phyloP scores from a whole-genome alignment of 768 basidiomycete genomes.

The Trametes cinnabarina region DNA sequence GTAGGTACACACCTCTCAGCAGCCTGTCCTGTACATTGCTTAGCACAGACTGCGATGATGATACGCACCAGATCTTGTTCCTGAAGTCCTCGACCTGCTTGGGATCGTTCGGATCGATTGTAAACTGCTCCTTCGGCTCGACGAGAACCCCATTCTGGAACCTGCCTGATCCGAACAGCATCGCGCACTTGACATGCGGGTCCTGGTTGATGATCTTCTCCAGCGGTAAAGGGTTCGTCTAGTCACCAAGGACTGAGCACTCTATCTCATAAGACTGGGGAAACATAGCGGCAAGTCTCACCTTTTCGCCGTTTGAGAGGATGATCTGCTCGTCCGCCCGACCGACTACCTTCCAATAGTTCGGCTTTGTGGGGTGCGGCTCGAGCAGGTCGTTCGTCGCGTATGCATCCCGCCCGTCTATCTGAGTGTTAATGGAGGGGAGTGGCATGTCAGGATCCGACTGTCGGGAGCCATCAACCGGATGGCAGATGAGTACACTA shows the following conservation, averaged over 20 bases:
- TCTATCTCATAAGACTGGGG: background rate
- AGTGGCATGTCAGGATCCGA: background rate
- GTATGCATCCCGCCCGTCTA: constrained; percentile 21
- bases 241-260: constrained; percentile 15
- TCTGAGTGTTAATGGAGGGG: constrained; percentile 7
- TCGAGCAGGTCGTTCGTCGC: constrained; percentile 21
- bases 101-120: constrained; percentile 33
- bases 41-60: no score
- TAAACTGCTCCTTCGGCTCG: constrained; percentile 29
- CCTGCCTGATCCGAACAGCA: constrained; percentile 42
- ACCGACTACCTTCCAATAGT: constrained; percentile 33
- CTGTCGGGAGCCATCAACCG: no score
- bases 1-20: no score
- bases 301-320: constrained; percentile 43
- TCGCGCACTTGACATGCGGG: constrained; percentile 30
- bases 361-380: constrained; percentile 19
- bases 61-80: constrained; percentile 35
- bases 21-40: no score
- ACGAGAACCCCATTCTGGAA: constrained; percentile 41
- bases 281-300: constrained; percentile 25
- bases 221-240: constrained; percentile 21
- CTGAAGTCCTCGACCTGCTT: constrained; percentile 31
- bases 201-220: constrained; percentile 37
- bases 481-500: no score
- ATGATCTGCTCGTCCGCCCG: constrained; percentile 45